A percentile compares a stretch with the other conserved stretches of the same genome.
Conservation (phyloP, 2,329 filamentous ascomycete species). For the Laburnicola sp. region DNA sequence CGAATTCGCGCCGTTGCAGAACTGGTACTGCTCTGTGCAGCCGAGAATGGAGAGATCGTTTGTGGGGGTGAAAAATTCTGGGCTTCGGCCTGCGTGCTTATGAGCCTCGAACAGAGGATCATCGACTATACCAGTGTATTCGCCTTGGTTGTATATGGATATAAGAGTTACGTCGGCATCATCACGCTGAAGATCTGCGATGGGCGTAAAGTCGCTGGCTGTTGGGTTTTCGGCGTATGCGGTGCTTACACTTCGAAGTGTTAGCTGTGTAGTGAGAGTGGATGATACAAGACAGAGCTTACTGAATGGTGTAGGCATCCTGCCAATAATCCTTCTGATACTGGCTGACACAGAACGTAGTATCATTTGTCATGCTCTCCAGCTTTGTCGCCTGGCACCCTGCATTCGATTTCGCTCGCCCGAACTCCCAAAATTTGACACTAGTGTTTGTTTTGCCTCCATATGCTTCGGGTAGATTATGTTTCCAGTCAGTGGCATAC, state of each 20-base stretch:
- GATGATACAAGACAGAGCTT: background rate
- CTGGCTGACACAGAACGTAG: slow-evolving; percentile 23
- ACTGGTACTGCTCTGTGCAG: slow-evolving; percentile 28
- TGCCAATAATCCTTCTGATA: slow-evolving; percentile 19
- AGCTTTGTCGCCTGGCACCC: slow-evolving; percentile 14
- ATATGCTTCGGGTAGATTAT: slow-evolving; percentile 15
- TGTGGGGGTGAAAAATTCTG: slow-evolving; percentile 12
- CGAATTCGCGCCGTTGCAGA: slow-evolving; percentile 17
- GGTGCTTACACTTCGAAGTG: slow-evolving; percentile 9
- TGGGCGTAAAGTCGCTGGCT: slow-evolving; percentile 22
- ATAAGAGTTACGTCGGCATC: slow-evolving; percentile 24
- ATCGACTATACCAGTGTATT: slow-evolving; percentile 14
- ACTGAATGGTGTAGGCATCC: slow-evolving; percentile 20
- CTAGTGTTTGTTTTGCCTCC: slow-evolving; percentile 14
- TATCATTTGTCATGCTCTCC: slow-evolving; percentile 1
- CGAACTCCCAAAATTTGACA: slow-evolving; percentile 23
- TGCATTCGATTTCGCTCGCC: background rate
- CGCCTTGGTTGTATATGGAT: slow-evolving; percentile 20
- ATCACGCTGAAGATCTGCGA: slow-evolving; percentile 20
- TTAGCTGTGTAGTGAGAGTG: background rate
- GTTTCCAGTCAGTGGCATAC: slow-evolving; percentile 20
- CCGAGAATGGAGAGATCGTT: slow-evolving; percentile 22
- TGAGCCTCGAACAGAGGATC: slow-evolving; percentile 24
- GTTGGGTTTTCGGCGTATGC: slow-evolving; percentile 15
- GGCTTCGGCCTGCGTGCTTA: background rate